Percentiles rank a stretch among this genome's conserved stretches.
These are phyloP conservation scores for Hyphodiscus hymeniophilus DNA, from an alignment of 495 filamentous ascomycete genomes.

Conservation along the genomic window DNA sequence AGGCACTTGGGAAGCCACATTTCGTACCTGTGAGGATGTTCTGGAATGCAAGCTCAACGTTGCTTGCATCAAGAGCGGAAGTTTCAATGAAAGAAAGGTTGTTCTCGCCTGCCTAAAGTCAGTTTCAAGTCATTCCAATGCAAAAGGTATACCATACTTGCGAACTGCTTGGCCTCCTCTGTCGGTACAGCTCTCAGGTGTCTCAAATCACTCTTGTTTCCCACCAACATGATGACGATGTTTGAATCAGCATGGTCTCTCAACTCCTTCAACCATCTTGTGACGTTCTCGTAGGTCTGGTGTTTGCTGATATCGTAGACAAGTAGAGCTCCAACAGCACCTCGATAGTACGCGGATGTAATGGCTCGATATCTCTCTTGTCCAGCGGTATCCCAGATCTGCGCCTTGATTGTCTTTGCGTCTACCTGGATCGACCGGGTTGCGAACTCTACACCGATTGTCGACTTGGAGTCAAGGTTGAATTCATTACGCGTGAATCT, in stretches of 20 bases:
- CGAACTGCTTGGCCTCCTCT: slow-evolving; percentile 97
- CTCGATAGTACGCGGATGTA: slow-evolving; percentile 97
- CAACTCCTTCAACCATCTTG: slow-evolving; percentile 97
- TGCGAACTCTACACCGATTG: slow-evolving; percentile 98
- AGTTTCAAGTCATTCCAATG: slow-evolving; percentile 8
- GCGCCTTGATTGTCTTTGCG: slow-evolving; percentile 99
- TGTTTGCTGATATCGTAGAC: slow-evolving; percentile 99
- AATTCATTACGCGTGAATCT: slow-evolving; percentile 99
- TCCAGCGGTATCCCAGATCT: slow-evolving; percentile 99
- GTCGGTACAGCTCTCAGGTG: slow-evolving; percentile 96
- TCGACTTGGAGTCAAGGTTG: slow-evolving; percentile 99
- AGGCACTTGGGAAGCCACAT: not conserved
- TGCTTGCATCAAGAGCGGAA: slow-evolving; percentile 96
- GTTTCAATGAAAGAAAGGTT: slow-evolving; percentile 98
- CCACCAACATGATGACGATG: slow-evolving; percentile 99
- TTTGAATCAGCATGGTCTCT: slow-evolving; percentile 97
- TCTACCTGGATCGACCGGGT: slow-evolving; percentile 99
- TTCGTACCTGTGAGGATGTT: slow-evolving; percentile 92
- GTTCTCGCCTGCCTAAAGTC: slow-evolving; percentile 65
- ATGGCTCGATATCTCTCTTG: slow-evolving; percentile 99
- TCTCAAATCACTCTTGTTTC: slow-evolving; percentile 99
- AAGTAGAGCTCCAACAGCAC: slow-evolving; percentile 92
- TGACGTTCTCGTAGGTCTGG: slow-evolving; percentile 98
- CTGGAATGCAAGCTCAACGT: slow-evolving; percentile 99
- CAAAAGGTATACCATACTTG: slow-evolving; percentile 54